Base-by-base conservation (phyloP, 2,329 filamentous ascomycete species). In the Paraconiothyrium brasiliense region DNA sequence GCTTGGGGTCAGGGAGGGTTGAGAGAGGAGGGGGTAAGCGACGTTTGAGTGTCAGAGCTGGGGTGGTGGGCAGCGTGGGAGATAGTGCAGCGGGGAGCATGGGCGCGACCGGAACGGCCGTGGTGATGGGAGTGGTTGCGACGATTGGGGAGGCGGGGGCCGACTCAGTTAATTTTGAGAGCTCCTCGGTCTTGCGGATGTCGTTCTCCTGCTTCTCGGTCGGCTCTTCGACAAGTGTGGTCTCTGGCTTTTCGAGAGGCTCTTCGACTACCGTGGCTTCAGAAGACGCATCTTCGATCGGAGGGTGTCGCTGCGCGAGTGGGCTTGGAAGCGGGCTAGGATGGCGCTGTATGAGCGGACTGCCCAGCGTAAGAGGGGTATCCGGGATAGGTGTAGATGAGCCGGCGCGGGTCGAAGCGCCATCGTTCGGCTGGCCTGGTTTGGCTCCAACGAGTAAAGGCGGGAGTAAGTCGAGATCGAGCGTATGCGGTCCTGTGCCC, bases 391-490 rank as follows among this genome's bases (percentile, higher is more conserved):
- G 58, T 7, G 67, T 64, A 0, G 49, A 43, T 11, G 65, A 60
- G 11, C 30, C 39, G 14, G 58, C 51, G 54, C 60, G 48, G 37
- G 54, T 11, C 60, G 62, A 59, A 3, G 59, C 62, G 1, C 54
- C 60, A 49, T 67, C 67, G 0, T 68, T 62, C 11, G 62, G 63
- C 5, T 43, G 56, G 11, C 11, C 32, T 4, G 60, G 62, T 27
- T 58, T 71, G 16, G 59, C 30, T 0, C 65, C 64, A 0, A 63
- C 0, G 0, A 16, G 1, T 1, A 75, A 59, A 0, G 49, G 47
- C 4, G 68, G 66, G 0, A 73, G 62, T n/a, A 63, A 58, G 1
- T 72, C 64, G 2, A 72, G 61, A 1, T 58, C 43, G 3, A 75
- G 60, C 11, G 16, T 27, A 32, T 63, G 67, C 27, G 66, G 16